phyloP scores from a whole-genome alignment of 2,329 filamentous ascomycete genomes.

The Penicillium sp. region DNA sequence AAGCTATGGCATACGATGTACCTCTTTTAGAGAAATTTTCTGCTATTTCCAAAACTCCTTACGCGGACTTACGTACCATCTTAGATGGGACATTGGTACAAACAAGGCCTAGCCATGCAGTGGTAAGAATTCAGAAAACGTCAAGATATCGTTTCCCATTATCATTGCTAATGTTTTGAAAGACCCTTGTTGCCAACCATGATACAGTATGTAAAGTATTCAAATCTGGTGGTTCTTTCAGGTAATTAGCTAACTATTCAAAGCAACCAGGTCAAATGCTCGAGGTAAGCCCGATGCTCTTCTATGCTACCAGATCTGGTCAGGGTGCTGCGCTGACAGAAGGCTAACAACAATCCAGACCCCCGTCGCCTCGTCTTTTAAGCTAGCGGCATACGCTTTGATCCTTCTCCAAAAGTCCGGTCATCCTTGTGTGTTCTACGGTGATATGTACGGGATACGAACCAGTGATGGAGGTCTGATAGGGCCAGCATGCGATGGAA shows the following conservation, averaged over 20 bases:
- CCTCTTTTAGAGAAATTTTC: slow-evolving; percentile 72
- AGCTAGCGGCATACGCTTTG: slow-evolving; percentile 71
- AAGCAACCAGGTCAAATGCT: slow-evolving; percentile 66
- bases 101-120: slow-evolving; percentile 56
- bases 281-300: slow-evolving; percentile 43
- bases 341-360: slow-evolving; percentile 42
- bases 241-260: slow-evolving; percentile 7
- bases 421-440: slow-evolving; percentile 71
- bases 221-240: background rate
- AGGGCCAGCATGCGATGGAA: slow-evolving; percentile 57
- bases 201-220: slow-evolving; percentile 24
- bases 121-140: slow-evolving; percentile 18
- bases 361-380: slow-evolving; percentile 68
- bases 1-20: slow-evolving; percentile 68
- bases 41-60: slow-evolving; percentile 58
- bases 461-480: slow-evolving; percentile 53
- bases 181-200: slow-evolving; percentile 28
- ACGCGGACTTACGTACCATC: slow-evolving; percentile 65
- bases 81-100: slow-evolving; percentile 65
- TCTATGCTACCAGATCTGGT: background rate
- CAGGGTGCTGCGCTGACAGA: background rate
- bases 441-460: slow-evolving; percentile 68
- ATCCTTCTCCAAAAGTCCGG: slow-evolving; percentile 69
- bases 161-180: slow-evolving; percentile 10
- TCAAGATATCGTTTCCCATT: background rate